A percentile compares a stretch with the other conserved stretches of the same genome.
phyloP scores from a whole-genome alignment of 306 rosid species.

The Cucurbita ficifolia region DNA sequence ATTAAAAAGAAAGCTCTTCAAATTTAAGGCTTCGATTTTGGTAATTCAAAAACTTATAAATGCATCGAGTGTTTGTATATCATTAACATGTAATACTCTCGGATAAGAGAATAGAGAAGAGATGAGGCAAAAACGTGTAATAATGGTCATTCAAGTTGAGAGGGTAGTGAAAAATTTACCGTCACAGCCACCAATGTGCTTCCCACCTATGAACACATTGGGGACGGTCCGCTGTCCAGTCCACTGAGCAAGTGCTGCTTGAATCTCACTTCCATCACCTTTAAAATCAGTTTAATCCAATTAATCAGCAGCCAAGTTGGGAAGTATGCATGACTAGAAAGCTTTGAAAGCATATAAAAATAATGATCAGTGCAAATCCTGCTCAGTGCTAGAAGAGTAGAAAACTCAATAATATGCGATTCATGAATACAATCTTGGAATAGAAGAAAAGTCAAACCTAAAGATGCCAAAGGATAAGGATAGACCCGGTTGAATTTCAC shows the following conservation, averaged over 20 bases:
- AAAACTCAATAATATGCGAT: background rate
- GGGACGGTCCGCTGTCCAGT: slow-evolving; percentile 80
- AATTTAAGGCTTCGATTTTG: background rate
- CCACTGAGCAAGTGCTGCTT: slow-evolving; percentile 52
- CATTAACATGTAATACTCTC: too few species aligned
- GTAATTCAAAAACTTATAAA: background rate
- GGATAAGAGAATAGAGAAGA: too few species aligned
- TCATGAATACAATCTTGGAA: background rate
- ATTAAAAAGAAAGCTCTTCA: background rate
- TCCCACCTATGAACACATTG: slow-evolving; percentile 78
- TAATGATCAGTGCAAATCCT: background rate
- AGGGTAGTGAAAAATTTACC: slow-evolving; percentile 24
- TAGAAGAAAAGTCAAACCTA: background rate
- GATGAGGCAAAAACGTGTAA: too few species aligned
- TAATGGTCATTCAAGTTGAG: too few species aligned
- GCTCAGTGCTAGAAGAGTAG: background rate
- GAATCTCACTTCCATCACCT: slow-evolving; percentile 74
- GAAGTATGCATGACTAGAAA: background rate
- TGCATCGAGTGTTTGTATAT: too few species aligned
- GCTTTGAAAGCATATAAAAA: background rate
- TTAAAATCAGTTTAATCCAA: slow-evolving; percentile 11
- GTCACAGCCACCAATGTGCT: slow-evolving; percentile 90
- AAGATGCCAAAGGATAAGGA: background rate
- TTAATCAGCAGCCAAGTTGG: background rate
- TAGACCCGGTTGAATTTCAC: background rate